Evolutionary conservation across 768 basidiomycete genomes (phyloP), one percentile per base, ranked within the genome.

Genomic region (Lentinula lateritia): DNA sequence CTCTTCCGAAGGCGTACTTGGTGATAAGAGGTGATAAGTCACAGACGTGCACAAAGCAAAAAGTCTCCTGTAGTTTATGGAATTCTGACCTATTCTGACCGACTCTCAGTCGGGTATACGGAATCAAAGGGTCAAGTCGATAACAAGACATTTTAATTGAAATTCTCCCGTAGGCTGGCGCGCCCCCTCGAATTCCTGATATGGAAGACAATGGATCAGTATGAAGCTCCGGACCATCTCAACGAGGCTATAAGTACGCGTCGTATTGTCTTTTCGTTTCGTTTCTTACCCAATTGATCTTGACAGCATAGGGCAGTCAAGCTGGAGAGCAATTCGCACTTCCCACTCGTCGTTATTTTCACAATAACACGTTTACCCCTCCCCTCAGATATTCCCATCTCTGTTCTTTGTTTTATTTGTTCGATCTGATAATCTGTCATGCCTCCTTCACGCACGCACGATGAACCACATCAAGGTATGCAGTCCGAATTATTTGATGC

Each of bases 241-340:
- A 36, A 8, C n/a, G 10, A 41, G 38, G 38, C 12, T 54, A 54
- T 54, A 54, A 54, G 53, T 38, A 36, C 6, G n/a, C 18, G 20
- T 23, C 32, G 56, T 45, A 58, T 58, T 58, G 56, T 58, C 56
- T 43, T 58, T 58, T 58, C 39, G 56, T 48, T 41, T 46, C 45
- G 12, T 13, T 42, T 48, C 38, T 38, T 48, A 48, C 46, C 18
- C 20, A 23, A 48, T 48, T 20, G 18, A 20, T 48, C 46, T 48
- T 48, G 46, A 23, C 46, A 10, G 46, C 23, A 48, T 20, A 48
- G 46, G 10, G 46, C 23, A 23, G 18, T 48, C 46, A 23, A 48
- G 46, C 20, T 48, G 46, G 20, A 8, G 7, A 20, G 7, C 46
- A n/a, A 9, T 48, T 20, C 12, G 2, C 45, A 9, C 50, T 35